phyloP scores from a whole-genome alignment of 208 protist species.

The Acanthamoeba royreba region DNA sequence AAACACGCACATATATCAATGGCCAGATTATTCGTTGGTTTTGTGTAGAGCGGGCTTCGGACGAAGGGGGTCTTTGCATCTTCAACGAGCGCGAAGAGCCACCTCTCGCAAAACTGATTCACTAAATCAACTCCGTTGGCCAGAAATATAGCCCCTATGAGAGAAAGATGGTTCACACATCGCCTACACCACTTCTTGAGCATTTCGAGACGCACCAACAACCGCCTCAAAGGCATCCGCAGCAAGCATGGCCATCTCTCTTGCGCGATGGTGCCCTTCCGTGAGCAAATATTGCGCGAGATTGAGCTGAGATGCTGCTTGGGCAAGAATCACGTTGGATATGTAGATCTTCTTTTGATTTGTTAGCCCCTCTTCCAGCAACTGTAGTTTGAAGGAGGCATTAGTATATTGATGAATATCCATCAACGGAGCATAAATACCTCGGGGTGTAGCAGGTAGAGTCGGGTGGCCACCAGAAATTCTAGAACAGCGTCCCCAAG shows the following conservation, averaged over 20 bases:
- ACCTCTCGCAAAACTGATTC: neutral
- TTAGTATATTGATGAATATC: no score
- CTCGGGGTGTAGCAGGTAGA: neutral
- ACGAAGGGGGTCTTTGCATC: neutral
- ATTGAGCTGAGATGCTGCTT: neutral
- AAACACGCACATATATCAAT: neutral
- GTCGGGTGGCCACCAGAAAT: neutral
- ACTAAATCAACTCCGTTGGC: neutral
- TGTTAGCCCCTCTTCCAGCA: neutral
- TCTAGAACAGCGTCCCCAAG: constrained; percentile 21
- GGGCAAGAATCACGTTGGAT: neutral
- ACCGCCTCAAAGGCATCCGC: neutral
- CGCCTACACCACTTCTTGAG: no score
- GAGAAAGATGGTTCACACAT: no score
- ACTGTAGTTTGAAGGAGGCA: neutral
- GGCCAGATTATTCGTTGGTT: neutral
- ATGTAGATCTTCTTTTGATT: neutral
- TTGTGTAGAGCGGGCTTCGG: neutral
- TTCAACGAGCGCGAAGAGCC: neutral
- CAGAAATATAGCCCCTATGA: neutral
- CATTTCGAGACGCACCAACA: no score
- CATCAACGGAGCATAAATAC: no score
- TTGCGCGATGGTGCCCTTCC: no score
- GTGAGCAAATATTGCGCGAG: neutral
- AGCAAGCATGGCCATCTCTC: no score